phyloP scores from a whole-genome alignment of 768 basidiomycete genomes.

The Boletus rex-veris region DNA sequence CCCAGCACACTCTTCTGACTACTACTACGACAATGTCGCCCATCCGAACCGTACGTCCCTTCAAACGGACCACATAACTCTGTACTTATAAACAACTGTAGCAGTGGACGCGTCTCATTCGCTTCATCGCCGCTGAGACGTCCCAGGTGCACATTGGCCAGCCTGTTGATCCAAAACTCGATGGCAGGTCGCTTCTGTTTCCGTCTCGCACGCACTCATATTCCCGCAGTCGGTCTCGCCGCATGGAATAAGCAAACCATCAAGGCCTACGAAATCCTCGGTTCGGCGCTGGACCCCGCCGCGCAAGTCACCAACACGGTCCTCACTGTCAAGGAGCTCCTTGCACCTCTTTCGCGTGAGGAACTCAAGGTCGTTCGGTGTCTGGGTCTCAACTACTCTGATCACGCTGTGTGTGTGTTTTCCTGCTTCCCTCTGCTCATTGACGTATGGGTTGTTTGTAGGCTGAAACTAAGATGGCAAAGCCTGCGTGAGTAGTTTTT shows the following conservation, averaged over 20 bases:
- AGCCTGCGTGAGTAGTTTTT: conserved; percentile 52
- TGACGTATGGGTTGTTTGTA: conserved; percentile 20
- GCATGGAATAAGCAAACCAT: conserved; percentile 51
- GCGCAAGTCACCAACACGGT: conserved; percentile 61
- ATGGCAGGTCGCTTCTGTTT: conserved; percentile 41
- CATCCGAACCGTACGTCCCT: conserved; percentile 48
- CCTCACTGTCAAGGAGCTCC: conserved; percentile 67
- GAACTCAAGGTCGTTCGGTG: conserved; percentile 71
- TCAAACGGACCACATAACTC: too few species aligned
- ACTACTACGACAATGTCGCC: conserved; percentile 47
- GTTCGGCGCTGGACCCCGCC: conserved; percentile 62
- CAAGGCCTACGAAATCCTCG: conserved; percentile 68
- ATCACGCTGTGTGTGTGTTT: conserved; percentile 60
- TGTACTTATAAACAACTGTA: conserved; percentile 2
- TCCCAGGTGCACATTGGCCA: conserved; percentile 72
- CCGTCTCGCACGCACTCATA: background rate
- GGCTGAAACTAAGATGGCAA: conserved; percentile 64
- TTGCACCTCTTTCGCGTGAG: conserved; percentile 64
- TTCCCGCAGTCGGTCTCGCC: conserved; percentile 55
- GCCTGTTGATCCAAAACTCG: conserved; percentile 63
- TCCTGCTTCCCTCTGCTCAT: background rate
- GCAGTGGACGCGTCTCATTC: conserved; percentile 75
- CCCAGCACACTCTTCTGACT: background rate
- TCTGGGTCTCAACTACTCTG: conserved; percentile 79
- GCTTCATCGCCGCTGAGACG: conserved; percentile 77